phyloP scores from a whole-genome alignment of 2,329 filamentous ascomycete species.

The Zasmidium cellare region DNA sequence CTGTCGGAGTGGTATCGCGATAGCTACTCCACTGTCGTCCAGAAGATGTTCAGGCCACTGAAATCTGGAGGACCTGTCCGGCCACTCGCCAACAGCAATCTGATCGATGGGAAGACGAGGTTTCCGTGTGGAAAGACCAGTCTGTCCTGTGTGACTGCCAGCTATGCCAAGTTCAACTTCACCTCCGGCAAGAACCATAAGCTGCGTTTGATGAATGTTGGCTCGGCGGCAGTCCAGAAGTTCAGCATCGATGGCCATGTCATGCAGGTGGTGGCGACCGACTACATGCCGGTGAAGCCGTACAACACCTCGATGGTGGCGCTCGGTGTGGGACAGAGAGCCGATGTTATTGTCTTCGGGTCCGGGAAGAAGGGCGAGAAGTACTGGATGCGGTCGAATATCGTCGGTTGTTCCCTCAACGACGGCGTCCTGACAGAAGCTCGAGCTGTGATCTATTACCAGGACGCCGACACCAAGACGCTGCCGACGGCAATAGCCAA shows the following conservation, averaged over 20 bases:
- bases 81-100: conserved; percentile 3
- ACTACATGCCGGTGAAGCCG: conserved; percentile 43
- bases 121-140: conserved; percentile 23
- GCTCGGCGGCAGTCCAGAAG: conserved; percentile 41
- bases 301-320: conserved; percentile 40
- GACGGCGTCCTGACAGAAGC: conserved; percentile 37
- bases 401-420: conserved; percentile 18
- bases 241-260: conserved; percentile 49
- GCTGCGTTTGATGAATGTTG: conserved; percentile 43
- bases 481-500: conserved; percentile 50
- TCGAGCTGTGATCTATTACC: conserved; percentile 65
- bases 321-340: conserved; percentile 60
- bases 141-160: conserved; percentile 21
- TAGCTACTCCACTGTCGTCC: background rate
- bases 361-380: background rate
- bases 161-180: conserved; percentile 37
- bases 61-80: conserved; percentile 26
- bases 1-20: conserved; percentile 58
- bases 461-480: conserved; percentile 51
- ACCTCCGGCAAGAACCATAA: conserved; percentile 40
- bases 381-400: conserved; percentile 35
- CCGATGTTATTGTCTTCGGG: conserved; percentile 44
- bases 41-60: conserved; percentile 15
- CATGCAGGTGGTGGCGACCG: conserved; percentile 42
- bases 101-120: conserved; percentile 20